A percentile compares a stretch with the other conserved stretches of the same genome.
phyloP scores from a whole-genome alignment of 2,329 filamentous ascomycete genomes.

The Nannizziopsis barbatae region DNA sequence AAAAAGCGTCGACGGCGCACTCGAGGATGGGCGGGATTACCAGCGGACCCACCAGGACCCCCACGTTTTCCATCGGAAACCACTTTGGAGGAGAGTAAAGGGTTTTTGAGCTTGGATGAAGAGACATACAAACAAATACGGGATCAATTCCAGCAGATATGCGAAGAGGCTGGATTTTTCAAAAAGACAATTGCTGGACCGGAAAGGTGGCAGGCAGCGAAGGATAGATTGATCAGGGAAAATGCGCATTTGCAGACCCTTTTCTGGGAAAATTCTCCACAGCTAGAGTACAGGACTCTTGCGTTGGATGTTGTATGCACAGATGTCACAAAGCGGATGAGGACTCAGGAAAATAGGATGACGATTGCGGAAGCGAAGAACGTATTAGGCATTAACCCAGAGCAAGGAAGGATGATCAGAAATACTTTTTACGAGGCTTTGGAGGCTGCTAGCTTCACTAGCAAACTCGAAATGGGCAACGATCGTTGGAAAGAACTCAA shows the following conservation, averaged over 20 bases:
- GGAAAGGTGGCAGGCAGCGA: slow-evolving; percentile 61
- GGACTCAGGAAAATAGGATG: slow-evolving; percentile 54
- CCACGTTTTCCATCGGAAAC: slow-evolving; percentile 73
- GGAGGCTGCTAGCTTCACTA: slow-evolving; percentile 55
- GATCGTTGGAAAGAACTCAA: slow-evolving; percentile 63
- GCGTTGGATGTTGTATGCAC: slow-evolving; percentile 70
- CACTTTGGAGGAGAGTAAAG: slow-evolving; percentile 66
- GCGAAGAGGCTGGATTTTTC: slow-evolving; percentile 52
- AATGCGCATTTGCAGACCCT: slow-evolving; percentile 52
- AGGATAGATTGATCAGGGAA: slow-evolving; percentile 55
- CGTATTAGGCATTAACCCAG: slow-evolving; percentile 55
- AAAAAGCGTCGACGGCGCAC: slow-evolving; percentile 59
- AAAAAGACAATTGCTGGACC: slow-evolving; percentile 68
- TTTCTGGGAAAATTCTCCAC: slow-evolving; percentile 49
- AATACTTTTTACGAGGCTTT: slow-evolving; percentile 56
- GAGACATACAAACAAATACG: slow-evolving; percentile 54
- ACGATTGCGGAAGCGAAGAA: slow-evolving; percentile 66
- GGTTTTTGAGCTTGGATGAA: slow-evolving; percentile 54
- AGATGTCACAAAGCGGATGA: slow-evolving; percentile 71
- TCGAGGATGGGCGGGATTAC: slow-evolving; percentile 55
- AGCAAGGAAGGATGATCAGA: slow-evolving; percentile 55
- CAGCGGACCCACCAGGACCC: slow-evolving; percentile 55
- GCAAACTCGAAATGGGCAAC: slow-evolving; percentile 59
- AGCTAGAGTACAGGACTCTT: slow-evolving; percentile 52
- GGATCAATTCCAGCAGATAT: slow-evolving; percentile 58